Percentiles rank a stretch among this genome's conserved stretches.
These are phyloP conservation scores for Aureococcus anophagefferens DNA, from an alignment of 108 stramenopile genomes.

Conservation along the genomic window DNA sequence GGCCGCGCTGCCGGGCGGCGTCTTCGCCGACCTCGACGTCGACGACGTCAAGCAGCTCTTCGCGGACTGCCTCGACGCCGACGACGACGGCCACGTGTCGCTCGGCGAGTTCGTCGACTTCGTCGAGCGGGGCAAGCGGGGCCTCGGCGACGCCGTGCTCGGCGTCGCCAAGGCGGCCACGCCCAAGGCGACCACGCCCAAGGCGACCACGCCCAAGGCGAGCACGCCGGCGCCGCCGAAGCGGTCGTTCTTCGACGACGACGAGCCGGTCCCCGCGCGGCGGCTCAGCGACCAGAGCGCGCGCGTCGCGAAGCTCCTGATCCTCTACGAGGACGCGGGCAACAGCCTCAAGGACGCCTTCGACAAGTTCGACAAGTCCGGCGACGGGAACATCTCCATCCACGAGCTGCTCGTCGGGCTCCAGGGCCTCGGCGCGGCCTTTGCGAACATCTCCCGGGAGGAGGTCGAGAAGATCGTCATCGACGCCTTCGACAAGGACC, in stretches of 20 bases:
- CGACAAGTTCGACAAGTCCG: neutral
- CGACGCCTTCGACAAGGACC: neutral
- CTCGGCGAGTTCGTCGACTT: neutral
- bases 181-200: too few relatives aligned
- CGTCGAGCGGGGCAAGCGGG: neutral
- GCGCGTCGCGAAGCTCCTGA: neutral
- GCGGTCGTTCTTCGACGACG: too few relatives aligned
- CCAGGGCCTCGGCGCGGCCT: neutral
- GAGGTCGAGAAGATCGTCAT: neutral
- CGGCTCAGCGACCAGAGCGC: too few relatives aligned
- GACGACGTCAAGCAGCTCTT: neutral
- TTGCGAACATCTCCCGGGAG: neutral
- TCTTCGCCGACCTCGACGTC: neutral
- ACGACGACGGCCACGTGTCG: neutral
- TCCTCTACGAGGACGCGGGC: neutral
- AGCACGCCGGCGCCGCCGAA: too few relatives aligned
- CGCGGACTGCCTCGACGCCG: neutral
- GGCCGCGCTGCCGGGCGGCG: neutral
- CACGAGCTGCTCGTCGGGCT: neutral
- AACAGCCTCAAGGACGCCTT: neutral
- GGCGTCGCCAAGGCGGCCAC: too few relatives aligned
- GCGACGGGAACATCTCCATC: neutral
- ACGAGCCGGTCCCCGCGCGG: too few relatives aligned
- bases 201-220: too few relatives aligned
- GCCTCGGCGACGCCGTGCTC: neutral